Evolutionary conservation across 148 eudicot species (phyloP), one percentile per base, ranked within the genome.

Genomic region (Cornus controversa): DNA sequence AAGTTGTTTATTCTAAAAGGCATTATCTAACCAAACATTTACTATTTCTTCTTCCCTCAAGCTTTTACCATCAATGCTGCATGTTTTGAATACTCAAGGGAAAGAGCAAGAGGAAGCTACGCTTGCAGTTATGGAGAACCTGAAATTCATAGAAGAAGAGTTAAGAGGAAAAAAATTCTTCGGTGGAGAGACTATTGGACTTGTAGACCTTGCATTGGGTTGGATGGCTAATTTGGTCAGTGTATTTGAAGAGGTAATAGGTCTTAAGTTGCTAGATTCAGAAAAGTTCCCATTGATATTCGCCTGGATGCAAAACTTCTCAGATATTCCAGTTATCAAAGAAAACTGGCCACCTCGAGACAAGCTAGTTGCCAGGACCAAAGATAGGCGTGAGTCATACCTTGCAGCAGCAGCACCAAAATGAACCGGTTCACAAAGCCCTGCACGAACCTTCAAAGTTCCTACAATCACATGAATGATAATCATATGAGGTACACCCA

Each of bases 321-420:
- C 77, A 16, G 72, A 79, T 53, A 47, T 72, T 73, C 77, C 75
- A 23, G 72, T 31, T 29, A 66, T 79, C 37, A 66, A 79, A 34
- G 81, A 73, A 53, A 79, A 67, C n/a, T 79, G 77, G 77, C 81
- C 81, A 6, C 67, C 81, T 47, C 72, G 57, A 50, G 81, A 79
- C 27, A 72, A 79, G 31, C 25, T 72, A 24, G 45, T 79, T 42
- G 18, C 31, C 62, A 79, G 73, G 72, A 66, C 45, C 34, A 66
- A 50, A 37, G n/a, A 71, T 62, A 66, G 53, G 10, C 67, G 72
- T 26, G 67, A 79, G 47, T 24, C 31, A 23, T 1, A 13, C 16
- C 23, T 79, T n/a, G 34, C 45, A 24, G 64, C 24, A 20, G 36
- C 34, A 24, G 29, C 25, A 45, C 27, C 70, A 27, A 71, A 63